These are phyloP conservation scores for Sequoiadendron giganteum DNA, from an alignment of 75 land plant genomes.

Conservation along the genomic window DNA sequence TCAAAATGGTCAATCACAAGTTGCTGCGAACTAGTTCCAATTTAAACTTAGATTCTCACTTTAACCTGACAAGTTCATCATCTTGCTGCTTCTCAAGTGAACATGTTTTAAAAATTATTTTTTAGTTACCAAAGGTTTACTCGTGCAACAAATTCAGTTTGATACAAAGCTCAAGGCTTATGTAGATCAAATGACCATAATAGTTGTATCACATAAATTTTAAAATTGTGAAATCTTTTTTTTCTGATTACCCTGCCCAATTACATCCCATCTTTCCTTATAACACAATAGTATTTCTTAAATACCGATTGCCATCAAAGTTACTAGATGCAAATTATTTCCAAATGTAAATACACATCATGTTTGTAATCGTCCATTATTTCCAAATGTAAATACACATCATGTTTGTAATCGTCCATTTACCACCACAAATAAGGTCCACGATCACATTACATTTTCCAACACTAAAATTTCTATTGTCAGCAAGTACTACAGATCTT, in stretches of 20 bases:
- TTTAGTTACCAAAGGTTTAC: neutral
- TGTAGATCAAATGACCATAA: neutral
- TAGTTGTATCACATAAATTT: neutral
- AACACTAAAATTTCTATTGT: neutral
- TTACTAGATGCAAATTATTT: neutral
- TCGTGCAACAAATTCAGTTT: neutral
- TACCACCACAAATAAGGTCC: too few relatives aligned
- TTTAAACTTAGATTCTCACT: too few relatives aligned
- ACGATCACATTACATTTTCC: neutral
- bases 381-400: neutral
- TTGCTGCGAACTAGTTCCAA: neutral
- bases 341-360: neutral
- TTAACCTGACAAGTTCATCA: too few relatives aligned
- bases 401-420: neutral
- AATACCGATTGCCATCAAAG: neutral
- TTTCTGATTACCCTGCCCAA: too few relatives aligned
- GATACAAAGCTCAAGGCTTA: too few relatives aligned
- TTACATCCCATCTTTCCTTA: too few relatives aligned
- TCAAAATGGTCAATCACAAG: neutral
- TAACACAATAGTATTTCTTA: too few relatives aligned
- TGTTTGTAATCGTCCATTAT: neutral
- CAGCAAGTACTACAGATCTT: neutral
- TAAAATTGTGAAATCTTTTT: neutral
- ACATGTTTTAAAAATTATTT: neutral
- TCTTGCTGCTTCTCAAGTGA: neutral